phyloP scores from a whole-genome alignment of 2,329 filamentous ascomycete genomes.

The Penicillium sumatraense region DNA sequence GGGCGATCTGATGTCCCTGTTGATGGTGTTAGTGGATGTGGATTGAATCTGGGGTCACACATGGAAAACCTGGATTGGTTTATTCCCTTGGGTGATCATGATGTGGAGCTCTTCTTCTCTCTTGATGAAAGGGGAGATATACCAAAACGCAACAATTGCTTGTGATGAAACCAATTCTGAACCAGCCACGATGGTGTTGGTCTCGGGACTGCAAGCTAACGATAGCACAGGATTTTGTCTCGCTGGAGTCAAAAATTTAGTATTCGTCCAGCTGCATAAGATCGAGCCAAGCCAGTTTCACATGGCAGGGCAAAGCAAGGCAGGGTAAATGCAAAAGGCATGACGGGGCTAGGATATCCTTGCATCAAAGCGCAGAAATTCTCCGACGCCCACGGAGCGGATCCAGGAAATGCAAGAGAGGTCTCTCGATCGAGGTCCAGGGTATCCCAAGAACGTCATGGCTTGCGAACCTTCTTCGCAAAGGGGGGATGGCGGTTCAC shows the following conservation, averaged over 20 bases:
- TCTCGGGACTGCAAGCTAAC: conserved; percentile 52
- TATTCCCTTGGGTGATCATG: background rate
- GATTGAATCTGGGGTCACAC: background rate
- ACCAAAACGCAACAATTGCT: conserved; percentile 50
- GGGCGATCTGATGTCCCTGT: conserved; percentile 50
- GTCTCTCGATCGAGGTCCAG: background rate
- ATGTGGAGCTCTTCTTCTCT: background rate
- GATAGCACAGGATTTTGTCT: conserved; percentile 58
- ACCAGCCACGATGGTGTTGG: conserved; percentile 58
- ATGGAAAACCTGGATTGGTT: background rate
- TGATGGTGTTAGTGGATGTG: conserved; percentile 30
- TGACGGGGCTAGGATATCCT: conserved; percentile 4
- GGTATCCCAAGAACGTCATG: conserved; percentile 4
- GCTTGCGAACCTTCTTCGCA: too few relatives aligned
- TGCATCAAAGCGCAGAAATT: conserved; percentile 20
- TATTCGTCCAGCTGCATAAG: conserved; percentile 19
- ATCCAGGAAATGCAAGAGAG: conserved; percentile 11
- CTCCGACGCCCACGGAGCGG: conserved; percentile 15
- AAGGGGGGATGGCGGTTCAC: conserved; percentile 1
- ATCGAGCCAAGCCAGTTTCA: background rate
- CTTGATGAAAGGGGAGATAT: conserved; percentile 27
- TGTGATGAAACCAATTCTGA: conserved; percentile 56
- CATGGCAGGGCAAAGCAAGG: background rate
- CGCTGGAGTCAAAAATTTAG: conserved; percentile 38
- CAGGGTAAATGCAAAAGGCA: background rate